Evolutionary conservation across 257 asterid genomes (phyloP).

Genomic region (Fraxinus excelsior): DNA sequence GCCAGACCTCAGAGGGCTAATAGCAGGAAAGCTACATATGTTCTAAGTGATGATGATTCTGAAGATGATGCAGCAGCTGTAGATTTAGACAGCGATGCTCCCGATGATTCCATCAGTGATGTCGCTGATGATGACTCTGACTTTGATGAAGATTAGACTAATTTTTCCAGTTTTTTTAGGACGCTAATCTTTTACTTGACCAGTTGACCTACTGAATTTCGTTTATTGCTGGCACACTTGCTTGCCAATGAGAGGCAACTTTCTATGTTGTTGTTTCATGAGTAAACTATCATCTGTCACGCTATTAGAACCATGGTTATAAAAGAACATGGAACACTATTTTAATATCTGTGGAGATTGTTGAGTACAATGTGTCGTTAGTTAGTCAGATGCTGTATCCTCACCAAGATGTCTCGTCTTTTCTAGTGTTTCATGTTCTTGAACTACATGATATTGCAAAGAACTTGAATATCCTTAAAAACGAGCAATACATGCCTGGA

Average conservation of each 20-base stretch:
- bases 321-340: too few species aligned
- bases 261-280: background rate
- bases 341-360: too few species aligned
- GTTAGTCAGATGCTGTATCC: too few species aligned
- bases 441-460: too few species aligned
- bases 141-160: constrained; percentile 42
- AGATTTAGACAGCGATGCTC: constrained; percentile 33
- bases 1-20: constrained; percentile 63
- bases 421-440: too few species aligned
- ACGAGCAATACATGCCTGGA: too few species aligned
- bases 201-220: background rate
- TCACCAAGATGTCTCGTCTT: too few species aligned
- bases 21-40: constrained; percentile 43
- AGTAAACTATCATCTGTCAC: background rate
- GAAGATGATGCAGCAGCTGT: constrained; percentile 43
- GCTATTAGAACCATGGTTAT: too few species aligned
- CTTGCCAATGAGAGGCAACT: background rate
- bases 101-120: constrained; percentile 32
- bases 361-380: too few species aligned
- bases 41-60: constrained; percentile 71
- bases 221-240: background rate
- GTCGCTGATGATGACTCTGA: constrained; percentile 47
- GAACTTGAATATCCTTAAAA: too few species aligned
- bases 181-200: background rate
- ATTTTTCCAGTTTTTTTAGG: background rate